Evolutionary conservation across 176 grass and related monocot genomes (phyloP).

Genomic region (Cocos nucifera): DNA sequence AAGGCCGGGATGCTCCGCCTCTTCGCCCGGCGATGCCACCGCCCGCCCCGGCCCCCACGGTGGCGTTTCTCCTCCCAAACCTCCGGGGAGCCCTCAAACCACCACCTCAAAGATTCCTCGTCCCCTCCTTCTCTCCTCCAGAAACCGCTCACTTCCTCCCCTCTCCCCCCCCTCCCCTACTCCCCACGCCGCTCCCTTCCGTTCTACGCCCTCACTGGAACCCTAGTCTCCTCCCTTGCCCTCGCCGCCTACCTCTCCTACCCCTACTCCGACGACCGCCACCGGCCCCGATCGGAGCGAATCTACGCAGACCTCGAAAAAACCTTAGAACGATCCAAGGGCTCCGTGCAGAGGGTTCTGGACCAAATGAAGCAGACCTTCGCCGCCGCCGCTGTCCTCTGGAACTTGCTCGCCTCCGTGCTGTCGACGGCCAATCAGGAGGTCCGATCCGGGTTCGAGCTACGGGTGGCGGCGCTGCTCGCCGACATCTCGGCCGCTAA

Average conservation of each 20-base stretch:
- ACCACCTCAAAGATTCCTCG: neutral
- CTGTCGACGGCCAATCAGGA: constrained; percentile 89
- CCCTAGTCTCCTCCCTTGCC: constrained; percentile 22
- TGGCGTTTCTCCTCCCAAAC: constrained; percentile 19
- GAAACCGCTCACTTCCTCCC: neutral
- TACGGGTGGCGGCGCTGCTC: constrained; percentile 78
- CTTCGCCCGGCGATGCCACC: constrained; percentile 12
- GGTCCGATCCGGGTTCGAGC: constrained; percentile 78
- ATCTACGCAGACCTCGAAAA: constrained; percentile 49
- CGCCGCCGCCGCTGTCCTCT: constrained; percentile 58
- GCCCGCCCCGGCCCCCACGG: neutral
- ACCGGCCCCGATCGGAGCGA: constrained; percentile 23
- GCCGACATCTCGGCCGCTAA: constrained; percentile 81
- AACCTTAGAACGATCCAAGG: constrained; percentile 56
- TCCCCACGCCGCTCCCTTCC: neutral
- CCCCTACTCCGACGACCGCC: constrained; percentile 20
- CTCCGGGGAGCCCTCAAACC: neutral
- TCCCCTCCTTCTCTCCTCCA: constrained; percentile 4
- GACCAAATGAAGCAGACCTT: constrained; percentile 67
- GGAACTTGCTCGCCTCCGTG: constrained; percentile 62
- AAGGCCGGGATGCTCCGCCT: constrained; percentile 28
- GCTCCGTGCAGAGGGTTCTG: constrained; percentile 49
- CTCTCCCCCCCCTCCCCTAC: neutral
- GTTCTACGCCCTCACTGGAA: constrained; percentile 20
- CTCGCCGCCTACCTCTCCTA: constrained; percentile 14